Evolutionary conservation across 345 rosid species (phyloP).

Genomic region (Schrenkiella parvula): DNA sequence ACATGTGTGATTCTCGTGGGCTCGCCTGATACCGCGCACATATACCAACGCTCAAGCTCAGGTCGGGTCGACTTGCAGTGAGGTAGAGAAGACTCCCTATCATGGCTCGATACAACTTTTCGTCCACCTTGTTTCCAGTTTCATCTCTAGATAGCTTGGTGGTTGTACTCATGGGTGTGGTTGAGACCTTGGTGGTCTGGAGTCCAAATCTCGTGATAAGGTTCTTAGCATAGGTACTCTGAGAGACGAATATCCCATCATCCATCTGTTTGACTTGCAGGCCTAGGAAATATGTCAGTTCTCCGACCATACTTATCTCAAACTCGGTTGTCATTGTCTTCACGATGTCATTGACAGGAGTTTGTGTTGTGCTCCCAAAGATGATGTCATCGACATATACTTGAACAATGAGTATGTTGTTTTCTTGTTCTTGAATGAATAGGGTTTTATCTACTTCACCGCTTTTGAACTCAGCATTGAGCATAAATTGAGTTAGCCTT

Average conservation of each 20-base stretch:
- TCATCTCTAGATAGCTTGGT: background rate
- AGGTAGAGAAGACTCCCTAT: background rate
- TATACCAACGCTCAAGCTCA: background rate
- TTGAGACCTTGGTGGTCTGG: background rate
- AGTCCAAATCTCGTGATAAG: background rate
- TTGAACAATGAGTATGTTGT: background rate
- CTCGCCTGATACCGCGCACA: background rate
- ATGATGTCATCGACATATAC: background rate
- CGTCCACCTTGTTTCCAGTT: too few species aligned
- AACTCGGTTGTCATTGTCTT: background rate
- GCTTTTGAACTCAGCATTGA: background rate
- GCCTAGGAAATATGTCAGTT: background rate
- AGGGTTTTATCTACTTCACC: background rate
- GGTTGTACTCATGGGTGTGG: background rate
- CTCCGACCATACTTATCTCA: background rate
- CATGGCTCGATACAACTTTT: background rate
- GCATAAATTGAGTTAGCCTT: background rate
- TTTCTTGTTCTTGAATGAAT: background rate
- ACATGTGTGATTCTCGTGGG: rapidly evolving
- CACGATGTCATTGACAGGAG: too few species aligned
- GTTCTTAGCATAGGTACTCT: background rate
- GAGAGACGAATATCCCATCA: background rate
- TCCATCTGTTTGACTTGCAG: background rate
- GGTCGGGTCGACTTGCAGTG: too few species aligned
- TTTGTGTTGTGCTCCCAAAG: background rate